Percentiles rank a stretch among this genome's conserved stretches.
These are phyloP conservation scores for Scutellaria baicalensis DNA, from an alignment of 257 asterid species.

Conservation along the genomic window DNA sequence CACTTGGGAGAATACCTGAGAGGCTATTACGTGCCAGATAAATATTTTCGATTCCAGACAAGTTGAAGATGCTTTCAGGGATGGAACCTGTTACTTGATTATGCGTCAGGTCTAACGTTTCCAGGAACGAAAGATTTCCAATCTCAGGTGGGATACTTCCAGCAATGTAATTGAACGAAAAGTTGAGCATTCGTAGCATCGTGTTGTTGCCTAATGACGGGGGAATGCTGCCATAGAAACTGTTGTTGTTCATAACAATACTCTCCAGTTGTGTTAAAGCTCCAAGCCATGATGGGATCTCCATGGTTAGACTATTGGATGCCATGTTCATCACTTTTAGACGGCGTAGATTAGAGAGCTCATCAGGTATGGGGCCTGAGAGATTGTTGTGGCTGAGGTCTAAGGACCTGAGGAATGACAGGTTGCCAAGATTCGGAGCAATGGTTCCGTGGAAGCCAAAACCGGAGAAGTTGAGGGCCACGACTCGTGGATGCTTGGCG, in stretches of 20 bases:
- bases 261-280: slow-evolving; percentile 16
- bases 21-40: slow-evolving; percentile 23
- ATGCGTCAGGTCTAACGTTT: slow-evolving; percentile 16
- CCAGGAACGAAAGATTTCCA: slow-evolving; percentile 17
- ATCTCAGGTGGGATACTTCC: slow-evolving; percentile 34
- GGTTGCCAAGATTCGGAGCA: slow-evolving; percentile 30
- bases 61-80: slow-evolving; percentile 20
- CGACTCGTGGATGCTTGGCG: neutral
- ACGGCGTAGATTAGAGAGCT: slow-evolving; percentile 25
- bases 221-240: slow-evolving; percentile 42
- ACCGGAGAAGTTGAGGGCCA: slow-evolving; percentile 23
- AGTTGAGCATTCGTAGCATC: slow-evolving; percentile 19
- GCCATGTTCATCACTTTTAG: slow-evolving; percentile 21
- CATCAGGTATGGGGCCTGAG: slow-evolving; percentile 32
- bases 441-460: slow-evolving; percentile 21
- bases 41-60: slow-evolving; percentile 16
- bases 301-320: slow-evolving; percentile 27
- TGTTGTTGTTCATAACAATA: slow-evolving; percentile 26
- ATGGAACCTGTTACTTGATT: slow-evolving; percentile 22
- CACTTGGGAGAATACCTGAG: slow-evolving; percentile 19
- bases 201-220: slow-evolving; percentile 28
- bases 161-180: slow-evolving; percentile 25
- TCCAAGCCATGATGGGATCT: slow-evolving; percentile 41
- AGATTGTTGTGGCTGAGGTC: slow-evolving; percentile 29
- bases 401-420: slow-evolving; percentile 24